These are phyloP conservation scores for Mycocentrospora acerina DNA, from an alignment of 2,329 filamentous ascomycete genomes.

Conservation along the genomic window DNA sequence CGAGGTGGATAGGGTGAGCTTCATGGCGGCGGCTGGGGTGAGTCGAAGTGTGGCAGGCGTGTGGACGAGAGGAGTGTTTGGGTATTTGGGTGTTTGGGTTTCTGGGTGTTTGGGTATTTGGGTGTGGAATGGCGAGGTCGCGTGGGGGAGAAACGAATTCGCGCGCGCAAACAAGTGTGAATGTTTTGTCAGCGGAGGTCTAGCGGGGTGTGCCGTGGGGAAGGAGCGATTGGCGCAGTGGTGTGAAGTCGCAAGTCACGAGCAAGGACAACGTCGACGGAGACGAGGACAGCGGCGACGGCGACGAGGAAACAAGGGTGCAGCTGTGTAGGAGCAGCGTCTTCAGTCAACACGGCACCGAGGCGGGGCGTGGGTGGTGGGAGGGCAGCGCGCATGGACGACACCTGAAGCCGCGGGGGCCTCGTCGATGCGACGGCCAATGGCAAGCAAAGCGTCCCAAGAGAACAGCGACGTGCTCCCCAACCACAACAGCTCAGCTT, in stretches of 20 bases:
- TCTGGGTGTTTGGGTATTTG: neutral
- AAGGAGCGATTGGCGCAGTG: too few relatives aligned
- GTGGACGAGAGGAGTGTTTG: neutral
- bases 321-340: too few relatives aligned
- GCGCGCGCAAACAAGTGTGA: too few relatives aligned
- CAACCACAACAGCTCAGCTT: slow-evolving; percentile 7
- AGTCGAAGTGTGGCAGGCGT: too few relatives aligned
- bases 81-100: neutral
- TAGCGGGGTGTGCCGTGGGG: neutral
- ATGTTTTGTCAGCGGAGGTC: slow-evolving; percentile 2
- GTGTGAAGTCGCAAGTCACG: too few relatives aligned
- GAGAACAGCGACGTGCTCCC: too few relatives aligned
- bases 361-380: slow-evolving; percentile 9
- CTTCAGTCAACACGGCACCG: too few relatives aligned
- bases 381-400: slow-evolving; percentile 27
- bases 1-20: slow-evolving; percentile 84
- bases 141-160: too few relatives aligned
- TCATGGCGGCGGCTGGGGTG: slow-evolving; percentile 57
- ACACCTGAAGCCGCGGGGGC: slow-evolving; percentile 19
- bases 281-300: too few relatives aligned
- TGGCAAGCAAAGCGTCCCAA: neutral
- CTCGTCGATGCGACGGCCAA: slow-evolving; percentile 17
- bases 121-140: neutral
- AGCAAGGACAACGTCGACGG: too few relatives aligned
- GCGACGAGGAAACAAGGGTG: too few relatives aligned